Base-by-base conservation (phyloP, 768 basidiomycete species). In the Boletus sensibilis region DNA sequence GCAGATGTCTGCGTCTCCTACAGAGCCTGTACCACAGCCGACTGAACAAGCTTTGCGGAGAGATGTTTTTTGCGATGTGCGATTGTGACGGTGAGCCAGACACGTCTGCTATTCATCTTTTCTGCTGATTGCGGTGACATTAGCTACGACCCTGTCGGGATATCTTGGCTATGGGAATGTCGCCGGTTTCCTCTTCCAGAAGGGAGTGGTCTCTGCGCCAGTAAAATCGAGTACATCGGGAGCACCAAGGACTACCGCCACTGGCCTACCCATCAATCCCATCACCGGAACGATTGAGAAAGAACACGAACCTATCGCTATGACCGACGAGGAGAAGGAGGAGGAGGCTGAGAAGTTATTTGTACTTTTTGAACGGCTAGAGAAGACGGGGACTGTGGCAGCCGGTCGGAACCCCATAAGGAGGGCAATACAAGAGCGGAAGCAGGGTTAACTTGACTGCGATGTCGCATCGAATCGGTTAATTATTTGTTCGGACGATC, bases 251-350 rank as follows among this genome's bases (percentile, higher is more conserved):
- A 70, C 76, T 3, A 71, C 76, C 2, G 20, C 75, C 10, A 49
- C 66, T 9, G 78, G 78, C 18, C 72, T 76, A 27, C 72, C 78
- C 7, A 88, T 92, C 68, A 89, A 93, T 68, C 92, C 91, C 2
- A 94, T 92, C 67, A 96, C 94, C 1, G 94, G 93, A n/a, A 84
- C 85, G 13, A 80, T 78, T 7, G 74, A 79, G 52, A 55, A 51
- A 35, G 72, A 74, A 52, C 69, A 73, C 3, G 75, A 74, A 45
- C 64, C 77, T 18, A 70, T 69, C 7, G 74, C 83, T 48, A 96
- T 99, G 94, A 88, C 93, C 1, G 88, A 95, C 31, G 94, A 95
- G 68, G 96, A 99, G 78, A 97, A 96, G 71, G 93, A 97, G 68
- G 75, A 75, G 11, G 97, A 99, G 74, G 89, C 94, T 52, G 95